A percentile compares a stretch with the other conserved stretches of the same genome.
Conservation (phyloP, 2,329 filamentous ascomycete genomes). For the Pseudogymnoascus sp. region DNA sequence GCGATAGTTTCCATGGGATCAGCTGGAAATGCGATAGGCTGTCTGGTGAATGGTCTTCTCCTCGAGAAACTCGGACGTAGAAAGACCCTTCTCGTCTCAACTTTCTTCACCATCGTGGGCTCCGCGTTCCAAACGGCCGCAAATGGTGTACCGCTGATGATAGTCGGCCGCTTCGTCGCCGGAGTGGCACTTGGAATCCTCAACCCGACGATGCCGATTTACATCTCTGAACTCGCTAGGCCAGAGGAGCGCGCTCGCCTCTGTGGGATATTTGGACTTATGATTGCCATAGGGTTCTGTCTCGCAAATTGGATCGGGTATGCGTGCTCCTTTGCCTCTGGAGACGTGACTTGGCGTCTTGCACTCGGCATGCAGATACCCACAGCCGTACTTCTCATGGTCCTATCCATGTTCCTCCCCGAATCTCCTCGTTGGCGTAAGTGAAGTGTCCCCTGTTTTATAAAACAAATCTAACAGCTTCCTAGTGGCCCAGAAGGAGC, state of each 20-base stretch:
- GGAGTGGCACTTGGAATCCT: slow-evolving; percentile 16
- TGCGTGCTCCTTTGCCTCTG: slow-evolving; percentile 17
- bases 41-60: neutral
- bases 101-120: slow-evolving; percentile 17
- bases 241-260: slow-evolving; percentile 17
- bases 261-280: slow-evolving; percentile 20
- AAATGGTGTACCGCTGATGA: slow-evolving; percentile 17
- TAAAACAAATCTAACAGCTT: neutral
- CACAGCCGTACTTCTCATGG: slow-evolving; percentile 17
- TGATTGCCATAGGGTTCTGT: slow-evolving; percentile 20
- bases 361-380: slow-evolving; percentile 23
- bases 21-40: neutral
- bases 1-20: neutral
- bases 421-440: slow-evolving; percentile 17
- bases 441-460: neutral
- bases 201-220: slow-evolving; percentile 17
- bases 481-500: slow-evolving; percentile 18
- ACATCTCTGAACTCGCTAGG: slow-evolving; percentile 19
- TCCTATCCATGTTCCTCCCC: slow-evolving; percentile 12
- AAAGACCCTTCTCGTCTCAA: neutral
- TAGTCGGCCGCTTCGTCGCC: slow-evolving; percentile 19
- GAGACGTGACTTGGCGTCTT: slow-evolving; percentile 21
- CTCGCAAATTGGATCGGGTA: slow-evolving; percentile 22
- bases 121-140: slow-evolving; percentile 18
- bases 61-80: neutral